Conservation (phyloP, 2,329 filamentous ascomycete genomes). For the Pyricularia grisea region DNA sequence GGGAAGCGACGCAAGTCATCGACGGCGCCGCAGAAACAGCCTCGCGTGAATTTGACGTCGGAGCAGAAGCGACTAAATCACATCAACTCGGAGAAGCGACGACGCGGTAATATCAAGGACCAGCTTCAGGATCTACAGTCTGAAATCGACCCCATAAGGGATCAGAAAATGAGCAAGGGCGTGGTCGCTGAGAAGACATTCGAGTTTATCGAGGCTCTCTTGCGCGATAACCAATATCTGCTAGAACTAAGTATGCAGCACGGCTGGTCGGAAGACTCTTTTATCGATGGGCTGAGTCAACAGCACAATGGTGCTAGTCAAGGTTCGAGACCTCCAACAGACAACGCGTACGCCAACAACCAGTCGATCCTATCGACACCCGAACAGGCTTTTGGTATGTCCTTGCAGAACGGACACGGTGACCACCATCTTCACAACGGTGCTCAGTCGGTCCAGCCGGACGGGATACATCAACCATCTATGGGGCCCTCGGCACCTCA, state of each 20-base stretch:
- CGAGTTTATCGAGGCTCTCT: not conserved
- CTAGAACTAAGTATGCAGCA: not conserved
- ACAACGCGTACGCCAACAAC: not conserved
- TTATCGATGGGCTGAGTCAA: not conserved
- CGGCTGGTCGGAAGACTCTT: not conserved
- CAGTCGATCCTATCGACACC: not conserved
- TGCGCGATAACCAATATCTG: not conserved
- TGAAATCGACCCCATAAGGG: not conserved
- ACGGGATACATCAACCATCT: not conserved
- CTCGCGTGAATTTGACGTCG: constrained; percentile 66
- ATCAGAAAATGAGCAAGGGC: not conserved
- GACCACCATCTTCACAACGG: not conserved
- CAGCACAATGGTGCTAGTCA: not conserved
- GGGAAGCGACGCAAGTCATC: constrained; percentile 42
- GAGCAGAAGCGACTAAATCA: constrained; percentile 80
- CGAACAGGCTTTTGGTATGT: not conserved
- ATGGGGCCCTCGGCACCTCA: not conserved
- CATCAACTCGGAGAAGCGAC: constrained; percentile 80
- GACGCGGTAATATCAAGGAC: constrained; percentile 21
- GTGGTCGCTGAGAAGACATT: not conserved
- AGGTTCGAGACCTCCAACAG: not conserved
- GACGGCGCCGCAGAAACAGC: constrained; percentile 29
- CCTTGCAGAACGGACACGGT: not conserved
- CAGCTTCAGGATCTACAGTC: not conserved
- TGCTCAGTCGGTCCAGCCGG: not conserved